Conservation (phyloP, 2,329 filamentous ascomycete species). For the Fusarium fujikuroi region DNA sequence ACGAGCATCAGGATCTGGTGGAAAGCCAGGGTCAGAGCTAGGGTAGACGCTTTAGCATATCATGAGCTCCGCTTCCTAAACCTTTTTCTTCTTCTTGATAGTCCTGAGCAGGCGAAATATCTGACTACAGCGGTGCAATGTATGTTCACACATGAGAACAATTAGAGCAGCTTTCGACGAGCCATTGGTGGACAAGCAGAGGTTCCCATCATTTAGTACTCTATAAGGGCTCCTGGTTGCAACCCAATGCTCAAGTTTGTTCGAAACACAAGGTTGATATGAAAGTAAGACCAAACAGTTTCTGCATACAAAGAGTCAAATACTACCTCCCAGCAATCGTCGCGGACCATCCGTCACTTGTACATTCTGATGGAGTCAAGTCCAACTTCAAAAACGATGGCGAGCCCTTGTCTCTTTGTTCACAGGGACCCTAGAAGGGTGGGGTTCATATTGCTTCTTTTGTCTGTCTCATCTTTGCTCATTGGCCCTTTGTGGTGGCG, state of each 20-base stretch:
- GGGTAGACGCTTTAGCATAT: neutral
- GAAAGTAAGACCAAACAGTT: neutral
- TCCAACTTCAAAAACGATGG: neutral
- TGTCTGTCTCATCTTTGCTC: constrained; percentile 18
- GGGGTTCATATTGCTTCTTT: constrained; percentile 46
- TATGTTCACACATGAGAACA: neutral
- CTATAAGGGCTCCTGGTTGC: neutral
- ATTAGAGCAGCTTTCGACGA: neutral
- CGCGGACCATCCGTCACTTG: neutral
- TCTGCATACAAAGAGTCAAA: neutral
- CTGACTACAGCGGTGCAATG: neutral
- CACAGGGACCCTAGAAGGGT: constrained; percentile 23
- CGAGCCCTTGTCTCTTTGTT: constrained; percentile 21
- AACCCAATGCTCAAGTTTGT: neutral
- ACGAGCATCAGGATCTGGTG: constrained; percentile 1
- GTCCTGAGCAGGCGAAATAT: neutral
- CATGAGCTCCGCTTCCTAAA: neutral
- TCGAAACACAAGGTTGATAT: constrained; percentile 8
- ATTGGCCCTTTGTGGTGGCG: constrained; percentile 36
- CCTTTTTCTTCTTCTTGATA: neutral
- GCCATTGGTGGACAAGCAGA: neutral
- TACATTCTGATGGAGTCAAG: neutral
- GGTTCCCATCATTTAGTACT: constrained; percentile 11
- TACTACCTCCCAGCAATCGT: neutral
- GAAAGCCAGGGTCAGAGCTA: neutral